Conservation (phyloP, 208 protist genomes). For the Wallacemonas sp. region DNA sequence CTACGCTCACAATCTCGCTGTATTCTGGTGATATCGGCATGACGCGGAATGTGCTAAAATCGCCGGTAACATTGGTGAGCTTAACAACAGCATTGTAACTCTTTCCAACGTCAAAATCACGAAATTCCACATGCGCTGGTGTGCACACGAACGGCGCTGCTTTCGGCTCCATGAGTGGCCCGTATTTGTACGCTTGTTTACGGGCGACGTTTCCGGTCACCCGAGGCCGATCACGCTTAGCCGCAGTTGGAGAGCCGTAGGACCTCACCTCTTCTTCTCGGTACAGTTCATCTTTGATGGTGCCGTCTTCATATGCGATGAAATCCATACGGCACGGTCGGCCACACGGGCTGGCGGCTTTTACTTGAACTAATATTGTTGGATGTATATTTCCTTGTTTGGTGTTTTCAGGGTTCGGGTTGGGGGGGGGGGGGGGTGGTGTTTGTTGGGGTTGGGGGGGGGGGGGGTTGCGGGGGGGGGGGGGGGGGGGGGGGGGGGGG, state of each 20-base stretch:
- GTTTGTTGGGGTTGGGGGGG: background rate
- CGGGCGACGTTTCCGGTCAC: background rate
- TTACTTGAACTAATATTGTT: too few species aligned
- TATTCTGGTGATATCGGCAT: slow-evolving; percentile 67
- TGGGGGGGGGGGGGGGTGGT: background rate
- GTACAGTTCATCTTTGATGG: slow-evolving; percentile 56
- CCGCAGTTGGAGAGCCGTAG: background rate
- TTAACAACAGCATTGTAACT: slow-evolving; percentile 52
- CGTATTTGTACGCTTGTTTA: slow-evolving; percentile 3
- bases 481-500: background rate
- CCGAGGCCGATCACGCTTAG: background rate
- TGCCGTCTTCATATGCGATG: slow-evolving; percentile 64
- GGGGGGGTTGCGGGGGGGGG: background rate
- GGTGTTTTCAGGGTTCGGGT: background rate
- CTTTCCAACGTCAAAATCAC: slow-evolving; percentile 80
- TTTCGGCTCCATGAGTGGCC: background rate
- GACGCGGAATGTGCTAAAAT: slow-evolving; percentile 74
- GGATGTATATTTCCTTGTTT: too few species aligned
- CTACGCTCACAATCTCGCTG: slow-evolving; percentile 51
- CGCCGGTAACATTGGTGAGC: slow-evolving; percentile 79
- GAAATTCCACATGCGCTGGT: slow-evolving; percentile 62
- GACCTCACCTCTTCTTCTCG: slow-evolving; percentile 25
- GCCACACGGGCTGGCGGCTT: too few species aligned
- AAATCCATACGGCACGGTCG: slow-evolving; percentile 52
- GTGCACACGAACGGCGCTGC: slow-evolving; percentile 31